phyloP scores from a whole-genome alignment of 129 eudicot genomes.

The Apium graveolens region DNA sequence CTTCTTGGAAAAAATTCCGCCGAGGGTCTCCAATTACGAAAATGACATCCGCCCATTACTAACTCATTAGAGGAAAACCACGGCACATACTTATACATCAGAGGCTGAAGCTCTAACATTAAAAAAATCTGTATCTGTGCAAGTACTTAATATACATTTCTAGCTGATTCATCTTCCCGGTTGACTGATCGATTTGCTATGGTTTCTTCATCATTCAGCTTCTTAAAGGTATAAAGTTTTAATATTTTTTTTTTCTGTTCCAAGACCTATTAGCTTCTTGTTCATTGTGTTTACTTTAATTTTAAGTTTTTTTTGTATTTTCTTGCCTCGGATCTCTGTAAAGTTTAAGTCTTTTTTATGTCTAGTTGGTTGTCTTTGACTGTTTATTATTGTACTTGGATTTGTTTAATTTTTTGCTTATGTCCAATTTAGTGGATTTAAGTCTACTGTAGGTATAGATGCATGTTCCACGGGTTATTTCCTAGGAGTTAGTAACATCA shows the following conservation, averaged over 20 bases:
- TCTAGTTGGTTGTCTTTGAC: background rate
- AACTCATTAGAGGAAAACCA: too few relatives aligned
- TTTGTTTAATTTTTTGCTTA: background rate
- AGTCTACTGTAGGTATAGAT: too few relatives aligned
- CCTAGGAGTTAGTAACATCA: too few relatives aligned
- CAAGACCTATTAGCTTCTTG: slow-evolving; percentile 21
- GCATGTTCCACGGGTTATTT: too few relatives aligned
- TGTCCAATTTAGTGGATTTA: too few relatives aligned
- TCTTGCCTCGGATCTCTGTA: slow-evolving; percentile 16
- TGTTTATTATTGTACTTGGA: background rate
- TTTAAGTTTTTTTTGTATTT: background rate
- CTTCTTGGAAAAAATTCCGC: too few relatives aligned
- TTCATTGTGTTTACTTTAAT: background rate
- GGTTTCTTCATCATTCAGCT: slow-evolving; percentile 47
- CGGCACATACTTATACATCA: too few relatives aligned
- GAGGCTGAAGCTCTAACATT: background rate
- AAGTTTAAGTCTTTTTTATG: background rate
- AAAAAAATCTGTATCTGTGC: background rate
- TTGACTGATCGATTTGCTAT: slow-evolving; percentile 51
- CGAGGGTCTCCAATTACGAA: too few relatives aligned
- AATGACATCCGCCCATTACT: too few relatives aligned
- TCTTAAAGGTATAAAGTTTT: slow-evolving; percentile 46
- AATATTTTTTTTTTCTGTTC: background rate
- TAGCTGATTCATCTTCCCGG: background rate
- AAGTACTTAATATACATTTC: background rate